Conservation (phyloP, 345 rosid species). For the Hypericum androsaemum region DNA sequence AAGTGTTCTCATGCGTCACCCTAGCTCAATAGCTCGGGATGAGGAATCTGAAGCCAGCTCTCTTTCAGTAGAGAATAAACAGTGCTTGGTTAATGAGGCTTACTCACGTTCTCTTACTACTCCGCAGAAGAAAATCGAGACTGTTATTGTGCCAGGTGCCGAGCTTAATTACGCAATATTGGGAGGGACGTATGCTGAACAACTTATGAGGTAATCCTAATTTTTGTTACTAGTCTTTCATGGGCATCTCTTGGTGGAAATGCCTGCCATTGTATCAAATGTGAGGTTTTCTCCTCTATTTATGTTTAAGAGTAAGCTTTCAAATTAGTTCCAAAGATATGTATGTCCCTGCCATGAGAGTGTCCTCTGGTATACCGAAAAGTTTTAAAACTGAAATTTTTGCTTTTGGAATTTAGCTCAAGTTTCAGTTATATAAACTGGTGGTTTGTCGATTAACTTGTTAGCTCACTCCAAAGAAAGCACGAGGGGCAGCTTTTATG, state of each 20-base stretch:
- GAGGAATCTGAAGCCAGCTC: conserved; percentile 99
- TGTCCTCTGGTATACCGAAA: too few species aligned
- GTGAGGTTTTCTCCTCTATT: too few species aligned
- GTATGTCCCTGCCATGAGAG: too few species aligned
- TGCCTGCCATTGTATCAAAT: too few species aligned
- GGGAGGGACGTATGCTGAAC: conserved; percentile 48
- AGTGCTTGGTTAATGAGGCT: conserved; percentile 39
- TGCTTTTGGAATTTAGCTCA: too few species aligned
- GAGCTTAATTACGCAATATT: conserved; percentile 30
- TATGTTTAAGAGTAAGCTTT: too few species aligned
- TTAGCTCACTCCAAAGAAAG: background rate
- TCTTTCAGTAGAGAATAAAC: conserved; percentile 73
- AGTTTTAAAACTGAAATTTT: too few species aligned
- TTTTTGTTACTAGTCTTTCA: too few species aligned
- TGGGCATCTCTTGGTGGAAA: too few species aligned
- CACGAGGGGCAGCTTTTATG: background rate
- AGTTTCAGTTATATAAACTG: too few species aligned
- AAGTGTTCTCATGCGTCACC: conserved; percentile 77
- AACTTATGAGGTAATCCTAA: conserved; percentile 43
- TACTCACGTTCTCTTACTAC: conserved; percentile 47
- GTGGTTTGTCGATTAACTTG: background rate
- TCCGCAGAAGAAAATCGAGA: conserved; percentile 33
- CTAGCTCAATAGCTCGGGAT: conserved; percentile 70
- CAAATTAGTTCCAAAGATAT: too few species aligned
- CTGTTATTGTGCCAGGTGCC: conserved; percentile 22